Conservation (phyloP, 371 early-diverging fungal genomes). For the Circinella umbellata region DNA sequence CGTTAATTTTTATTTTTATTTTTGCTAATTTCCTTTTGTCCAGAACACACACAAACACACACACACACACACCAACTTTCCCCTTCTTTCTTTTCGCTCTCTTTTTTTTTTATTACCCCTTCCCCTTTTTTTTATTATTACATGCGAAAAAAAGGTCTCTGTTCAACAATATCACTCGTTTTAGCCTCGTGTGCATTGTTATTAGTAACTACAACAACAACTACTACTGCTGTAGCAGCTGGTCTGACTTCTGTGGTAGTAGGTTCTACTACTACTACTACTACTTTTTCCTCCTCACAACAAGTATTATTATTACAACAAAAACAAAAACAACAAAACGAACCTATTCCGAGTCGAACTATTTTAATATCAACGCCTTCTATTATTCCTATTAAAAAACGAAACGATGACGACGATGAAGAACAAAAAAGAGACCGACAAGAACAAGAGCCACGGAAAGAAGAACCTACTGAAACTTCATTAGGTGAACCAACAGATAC, state of each 20-base stretch:
- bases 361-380: not conserved
- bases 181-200: constrained; percentile 1
- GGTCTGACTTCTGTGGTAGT: not conserved
- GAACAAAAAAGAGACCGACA: not conserved
- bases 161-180: not conserved
- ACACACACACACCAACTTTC: too few species aligned
- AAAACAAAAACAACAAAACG: not conserved
- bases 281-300: not conserved
- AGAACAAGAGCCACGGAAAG: not conserved
- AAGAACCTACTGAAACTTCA: not conserved
- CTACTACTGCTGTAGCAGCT: not conserved
- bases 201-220: not conserved
- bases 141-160: constrained; percentile 3
- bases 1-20: too few species aligned
- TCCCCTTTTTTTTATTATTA: not conserved
- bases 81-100: not conserved
- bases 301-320: not conserved
- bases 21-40: too few species aligned
- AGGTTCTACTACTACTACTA: not conserved
- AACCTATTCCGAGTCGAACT: not conserved
- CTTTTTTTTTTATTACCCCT: not conserved
- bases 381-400: not conserved
- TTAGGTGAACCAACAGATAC: not conserved
- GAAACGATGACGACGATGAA: not conserved
- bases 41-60: too few species aligned